These are phyloP conservation scores for Beauveria asiatica DNA, from an alignment of 2,329 filamentous ascomycete genomes.

Conservation along the genomic window DNA sequence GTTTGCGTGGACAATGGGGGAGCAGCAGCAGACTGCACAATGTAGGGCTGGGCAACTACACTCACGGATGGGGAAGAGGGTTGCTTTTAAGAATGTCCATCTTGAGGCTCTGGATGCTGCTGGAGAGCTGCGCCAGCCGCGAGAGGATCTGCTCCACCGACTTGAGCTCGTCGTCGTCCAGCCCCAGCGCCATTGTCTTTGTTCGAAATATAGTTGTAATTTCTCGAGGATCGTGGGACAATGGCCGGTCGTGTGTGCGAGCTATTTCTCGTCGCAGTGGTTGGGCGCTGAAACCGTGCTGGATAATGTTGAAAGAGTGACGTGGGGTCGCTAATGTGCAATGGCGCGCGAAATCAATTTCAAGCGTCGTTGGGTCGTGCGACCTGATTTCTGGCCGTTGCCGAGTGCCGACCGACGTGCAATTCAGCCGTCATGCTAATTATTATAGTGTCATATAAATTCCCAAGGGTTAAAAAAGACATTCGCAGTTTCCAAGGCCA, in stretches of 20 bases:
- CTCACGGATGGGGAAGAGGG: conserved; percentile 59
- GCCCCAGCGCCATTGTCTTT: conserved; percentile 35
- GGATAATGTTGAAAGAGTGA: not conserved
- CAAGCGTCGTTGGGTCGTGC: too few species aligned
- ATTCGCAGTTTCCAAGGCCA: too few species aligned
- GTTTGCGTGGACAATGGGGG: not conserved
- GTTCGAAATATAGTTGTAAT: not conserved
- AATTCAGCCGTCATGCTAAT: too few species aligned
- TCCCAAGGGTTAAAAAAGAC: too few species aligned
- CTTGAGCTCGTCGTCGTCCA: conserved; percentile 54
- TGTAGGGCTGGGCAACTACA: not conserved
- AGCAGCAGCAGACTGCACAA: not conserved
- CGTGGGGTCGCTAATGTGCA: not conserved
- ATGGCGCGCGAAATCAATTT: not conserved
- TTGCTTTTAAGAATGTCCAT: conserved; percentile 52
- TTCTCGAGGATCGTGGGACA: not conserved
- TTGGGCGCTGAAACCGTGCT: not conserved
- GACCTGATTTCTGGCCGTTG: too few species aligned
- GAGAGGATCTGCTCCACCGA: conserved; percentile 63
- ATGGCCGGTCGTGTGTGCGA: not conserved
- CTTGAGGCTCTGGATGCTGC: conserved; percentile 57
- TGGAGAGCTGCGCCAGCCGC: conserved; percentile 59
- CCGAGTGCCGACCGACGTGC: too few species aligned
- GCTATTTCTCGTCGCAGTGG: not conserved
- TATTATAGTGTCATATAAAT: too few species aligned